Evolutionary conservation across 208 protist genomes (phyloP), one percentile per base, ranked within the genome.

Genomic region (Herpetomonas samuelpessoai): DNA sequence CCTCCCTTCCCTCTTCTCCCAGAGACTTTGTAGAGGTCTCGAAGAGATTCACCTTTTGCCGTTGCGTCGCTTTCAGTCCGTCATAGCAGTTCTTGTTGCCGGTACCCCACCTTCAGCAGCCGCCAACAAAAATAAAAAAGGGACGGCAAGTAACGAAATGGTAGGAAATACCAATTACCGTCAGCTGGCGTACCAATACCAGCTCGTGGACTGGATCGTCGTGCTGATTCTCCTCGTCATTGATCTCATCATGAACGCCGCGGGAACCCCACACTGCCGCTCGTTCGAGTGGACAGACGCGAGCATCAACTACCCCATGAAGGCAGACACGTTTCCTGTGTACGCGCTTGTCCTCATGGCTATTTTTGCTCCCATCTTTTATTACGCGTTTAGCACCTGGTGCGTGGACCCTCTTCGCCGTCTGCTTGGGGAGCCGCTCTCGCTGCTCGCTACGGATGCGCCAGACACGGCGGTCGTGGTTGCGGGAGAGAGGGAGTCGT

Each of bases 271-370:
- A 10, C 65, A 82, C 53, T 93, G 87, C 64, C 80, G 83, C 30
- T 28, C 75, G 3, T 93, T 95, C 30, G 64, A 74, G 12, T 95
- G 88, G 85, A 58, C 64, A 24, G 88, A 95, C 57, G 63, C 76
- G 22, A 79, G 72, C 10, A 92, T 95, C 48, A 45, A 51, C 47
- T 80, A 91, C 63, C 81, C 82, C 7, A 50, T 50, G 4, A 51
- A 52, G 10, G 31, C 9, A 0, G 68, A 88, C 61, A 89, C 76
- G 0, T 95, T 95, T 45, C 84, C 84, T 7, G 62, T 56, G 22
- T 91, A 79, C 63, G 75, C 83, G 2, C 68, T 91, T 24, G 63
- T 19, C 0, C 26, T 91, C 3, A 80, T 87, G 60, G 14, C 75
- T 2, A 10, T 81, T 10, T 22, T 71, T 41, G 46, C 69, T 4